A percentile compares a stretch with the other conserved stretches of the same genome.
Conservation (phyloP, 176 grass and related monocot genomes). For the Hsuehochloa calcarea region DNA sequence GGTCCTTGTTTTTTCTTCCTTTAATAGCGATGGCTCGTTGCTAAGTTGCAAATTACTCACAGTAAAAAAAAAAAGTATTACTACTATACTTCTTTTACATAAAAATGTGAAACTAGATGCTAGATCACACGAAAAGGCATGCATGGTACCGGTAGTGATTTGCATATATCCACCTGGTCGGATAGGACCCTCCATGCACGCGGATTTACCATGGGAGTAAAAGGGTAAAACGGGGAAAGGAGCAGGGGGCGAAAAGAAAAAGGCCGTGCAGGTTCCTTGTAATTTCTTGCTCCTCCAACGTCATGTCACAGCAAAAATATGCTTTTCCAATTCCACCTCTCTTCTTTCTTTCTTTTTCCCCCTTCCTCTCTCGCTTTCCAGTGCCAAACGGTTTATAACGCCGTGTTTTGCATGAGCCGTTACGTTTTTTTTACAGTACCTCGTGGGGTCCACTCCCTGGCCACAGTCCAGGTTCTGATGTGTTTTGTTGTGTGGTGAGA, state of each 20-base stretch:
- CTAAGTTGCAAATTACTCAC: neutral
- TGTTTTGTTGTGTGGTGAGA: neutral
- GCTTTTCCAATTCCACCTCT: neutral
- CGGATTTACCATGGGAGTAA: neutral
- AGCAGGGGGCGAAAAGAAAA: neutral
- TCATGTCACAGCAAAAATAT: constrained; percentile 6
- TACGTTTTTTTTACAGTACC: neutral
- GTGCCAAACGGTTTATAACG: neutral
- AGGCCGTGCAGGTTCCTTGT: neutral
- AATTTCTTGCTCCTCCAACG: neutral
- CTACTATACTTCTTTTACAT: neutral
- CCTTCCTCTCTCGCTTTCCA: neutral
- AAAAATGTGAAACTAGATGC: neutral
- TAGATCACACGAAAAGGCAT: neutral
- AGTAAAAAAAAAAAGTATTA: neutral
- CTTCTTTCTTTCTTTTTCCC: neutral
- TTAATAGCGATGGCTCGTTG: neutral
- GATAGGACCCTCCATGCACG: neutral
- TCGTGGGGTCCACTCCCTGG: neutral
- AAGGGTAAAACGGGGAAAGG: neutral
- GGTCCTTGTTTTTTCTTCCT: neutral
- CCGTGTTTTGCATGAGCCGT: neutral
- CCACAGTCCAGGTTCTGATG: neutral
- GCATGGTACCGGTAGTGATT: neutral
- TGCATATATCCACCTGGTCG: neutral